Percentiles rank a stretch among this genome's conserved stretches.
These are phyloP conservation scores for Amphichorda felina DNA, from an alignment of 2,329 filamentous ascomycete species.

Conservation along the genomic window DNA sequence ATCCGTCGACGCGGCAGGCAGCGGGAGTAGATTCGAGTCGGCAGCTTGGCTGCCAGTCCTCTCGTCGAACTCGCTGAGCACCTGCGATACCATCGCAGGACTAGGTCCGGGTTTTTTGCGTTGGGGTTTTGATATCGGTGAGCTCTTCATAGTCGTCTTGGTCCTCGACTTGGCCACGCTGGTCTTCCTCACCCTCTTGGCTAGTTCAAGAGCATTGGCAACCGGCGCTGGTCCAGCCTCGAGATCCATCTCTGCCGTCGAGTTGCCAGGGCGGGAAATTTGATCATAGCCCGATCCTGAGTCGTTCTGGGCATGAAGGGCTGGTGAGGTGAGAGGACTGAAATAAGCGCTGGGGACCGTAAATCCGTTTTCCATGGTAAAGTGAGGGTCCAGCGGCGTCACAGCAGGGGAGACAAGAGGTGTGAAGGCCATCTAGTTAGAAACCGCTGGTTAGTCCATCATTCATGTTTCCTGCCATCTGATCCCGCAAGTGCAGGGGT, in stretches of 20 bases:
- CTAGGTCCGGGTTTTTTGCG: slow-evolving; percentile 39
- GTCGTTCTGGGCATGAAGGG: slow-evolving; percentile 61
- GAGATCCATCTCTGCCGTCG: slow-evolving; percentile 45
- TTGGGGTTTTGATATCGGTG: slow-evolving; percentile 59
- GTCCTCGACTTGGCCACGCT: slow-evolving; percentile 36
- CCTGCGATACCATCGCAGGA: slow-evolving; percentile 43
- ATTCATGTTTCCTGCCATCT: too few species aligned
- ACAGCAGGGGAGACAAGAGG: slow-evolving; percentile 77
- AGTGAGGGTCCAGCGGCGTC: slow-evolving; percentile 64
- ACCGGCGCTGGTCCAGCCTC: slow-evolving; percentile 26
- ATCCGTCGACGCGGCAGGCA: slow-evolving; percentile 29
- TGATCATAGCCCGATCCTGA: slow-evolving; percentile 30
- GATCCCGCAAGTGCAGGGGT: too few species aligned
- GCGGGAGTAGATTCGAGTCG: slow-evolving; percentile 19
- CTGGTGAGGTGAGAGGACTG: slow-evolving; percentile 72
- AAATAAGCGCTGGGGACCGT: slow-evolving; percentile 63
- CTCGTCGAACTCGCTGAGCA: slow-evolving; percentile 40
- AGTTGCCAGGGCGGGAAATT: slow-evolving; percentile 34
- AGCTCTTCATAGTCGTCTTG: slow-evolving; percentile 49
- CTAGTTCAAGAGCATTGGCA: slow-evolving; percentile 28
- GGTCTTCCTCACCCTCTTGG: slow-evolving; percentile 41
- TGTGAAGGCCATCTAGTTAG: slow-evolving; percentile 57
- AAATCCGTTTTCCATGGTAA: slow-evolving; percentile 46
- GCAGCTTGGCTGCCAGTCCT: slow-evolving; percentile 4
- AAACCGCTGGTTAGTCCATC: background rate